Base-by-base conservation (phyloP, 495 filamentous ascomycete genomes). In the Collariella sp. region DNA sequence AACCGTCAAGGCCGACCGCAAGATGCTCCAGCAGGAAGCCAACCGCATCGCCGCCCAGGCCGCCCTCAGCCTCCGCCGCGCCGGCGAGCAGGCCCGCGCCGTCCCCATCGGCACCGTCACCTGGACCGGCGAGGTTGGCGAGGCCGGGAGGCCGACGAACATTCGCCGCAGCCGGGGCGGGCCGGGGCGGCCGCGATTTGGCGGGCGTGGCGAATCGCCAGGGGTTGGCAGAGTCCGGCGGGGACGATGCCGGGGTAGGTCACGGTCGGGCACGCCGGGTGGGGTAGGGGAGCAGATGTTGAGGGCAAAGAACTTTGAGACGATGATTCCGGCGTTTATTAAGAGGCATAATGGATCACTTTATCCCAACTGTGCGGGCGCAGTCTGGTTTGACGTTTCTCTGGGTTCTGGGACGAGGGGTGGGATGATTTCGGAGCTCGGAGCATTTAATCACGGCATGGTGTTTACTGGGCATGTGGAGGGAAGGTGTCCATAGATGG, bases 51-150 rank as follows among this genome's bases (percentile, higher is more conserved):
- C 90, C n/a, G 80, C 83, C 2, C 74, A 86, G 65, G 91, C 90
- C 0, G 86, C 86, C 0, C 75, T 76, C 35, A 80, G 83, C 56
- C 82, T 98, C 3, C 81, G 82, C 26, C 80, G 80, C 42, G 85
- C 89, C 22, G 82, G 80, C 34, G 82, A 89, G 67, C 75, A 79
- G 10, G 89, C 89, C 2, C 77, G 80, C 19, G 77, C 72, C 3
- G 74, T 89, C 1, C 85, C 86, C 0, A 82, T 91, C 44, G 93
- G 91, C 35, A 86, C 86, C 0, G 86, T 91, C 13, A 97, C 93
- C 2, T 98, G 93, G 93, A 98, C 93, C 0, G 93, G 93, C 10
- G 76, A 82, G 52, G 79, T 84, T 40, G 93, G 93, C 7, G 73
- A 82, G 31, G 85, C 82, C 3, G 91, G 91, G 20, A 66, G 74